A percentile compares a stretch with the other conserved stretches of the same genome.
Evolutionary conservation across 768 basidiomycete genomes (phyloP).

Genomic region (Tulasnella calospora): DNA sequence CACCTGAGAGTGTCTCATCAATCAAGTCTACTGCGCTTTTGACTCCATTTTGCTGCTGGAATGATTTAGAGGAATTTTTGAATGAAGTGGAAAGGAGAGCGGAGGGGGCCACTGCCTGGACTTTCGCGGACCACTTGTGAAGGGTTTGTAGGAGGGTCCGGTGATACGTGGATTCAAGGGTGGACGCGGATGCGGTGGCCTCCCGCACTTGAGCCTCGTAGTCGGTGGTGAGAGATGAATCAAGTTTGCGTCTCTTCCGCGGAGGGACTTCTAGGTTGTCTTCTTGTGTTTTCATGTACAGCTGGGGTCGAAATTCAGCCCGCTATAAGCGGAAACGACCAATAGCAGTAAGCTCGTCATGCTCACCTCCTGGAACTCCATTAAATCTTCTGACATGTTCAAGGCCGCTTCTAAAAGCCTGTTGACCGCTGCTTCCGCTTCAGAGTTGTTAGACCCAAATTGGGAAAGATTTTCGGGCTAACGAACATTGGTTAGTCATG

Average conservation of each 20-base stretch:
- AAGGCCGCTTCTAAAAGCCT: constrained; percentile 58
- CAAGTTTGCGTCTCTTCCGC: constrained; percentile 37
- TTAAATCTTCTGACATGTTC: constrained; percentile 60
- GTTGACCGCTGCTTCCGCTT: constrained; percentile 39
- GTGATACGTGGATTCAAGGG: constrained; percentile 61
- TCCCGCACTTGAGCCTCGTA: constrained; percentile 56
- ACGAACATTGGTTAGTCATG: constrained; percentile 11
- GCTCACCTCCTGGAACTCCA: constrained; percentile 60
- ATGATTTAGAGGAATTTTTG: constrained; percentile 42
- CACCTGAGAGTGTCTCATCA: constrained; percentile 60
- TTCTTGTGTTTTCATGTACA: neutral
- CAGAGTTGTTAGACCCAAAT: constrained; percentile 27
- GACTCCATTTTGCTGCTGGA: constrained; percentile 42
- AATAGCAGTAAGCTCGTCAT: constrained; percentile 23
- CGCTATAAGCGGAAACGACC: neutral
- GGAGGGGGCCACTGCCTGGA: constrained; percentile 84
- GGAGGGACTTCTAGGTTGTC: constrained; percentile 31
- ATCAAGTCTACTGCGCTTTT: constrained; percentile 71
- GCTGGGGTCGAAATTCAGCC: neutral
- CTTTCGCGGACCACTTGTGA: constrained; percentile 92
- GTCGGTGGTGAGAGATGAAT: constrained; percentile 44
- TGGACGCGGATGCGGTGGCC: constrained; percentile 42
- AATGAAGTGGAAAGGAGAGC: constrained; percentile 68
- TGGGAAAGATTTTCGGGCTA: constrained; percentile 38
- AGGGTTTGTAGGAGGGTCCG: constrained; percentile 71